These are phyloP conservation scores for Tarenaya hassleriana DNA, from an alignment of 345 rosid genomes.

Conservation along the genomic window DNA sequence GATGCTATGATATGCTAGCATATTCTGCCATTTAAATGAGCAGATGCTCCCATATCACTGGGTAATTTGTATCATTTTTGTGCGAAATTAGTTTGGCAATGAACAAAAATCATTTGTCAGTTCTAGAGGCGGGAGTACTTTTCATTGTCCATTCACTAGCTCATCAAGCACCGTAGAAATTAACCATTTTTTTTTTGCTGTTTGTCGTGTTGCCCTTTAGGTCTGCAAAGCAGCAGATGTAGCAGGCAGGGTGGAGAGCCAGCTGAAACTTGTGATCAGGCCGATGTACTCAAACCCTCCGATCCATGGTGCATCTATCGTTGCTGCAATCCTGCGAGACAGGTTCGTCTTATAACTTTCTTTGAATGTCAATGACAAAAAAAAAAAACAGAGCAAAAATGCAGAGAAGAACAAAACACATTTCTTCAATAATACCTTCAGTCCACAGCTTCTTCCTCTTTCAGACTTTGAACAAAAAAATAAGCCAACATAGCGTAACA, in stretches of 20 bases:
- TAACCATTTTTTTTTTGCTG: not conserved
- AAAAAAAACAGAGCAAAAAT: too few species aligned
- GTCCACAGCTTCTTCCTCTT: too few species aligned
- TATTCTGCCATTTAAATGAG: slow-evolving; percentile 3
- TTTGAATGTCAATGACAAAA: too few species aligned
- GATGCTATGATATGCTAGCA: not conserved
- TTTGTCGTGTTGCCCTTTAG: slow-evolving; percentile 24
- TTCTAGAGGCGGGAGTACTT: too few species aligned
- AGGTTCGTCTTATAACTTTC: slow-evolving; percentile 28
- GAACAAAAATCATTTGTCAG: too few species aligned
- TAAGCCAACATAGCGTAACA: not conserved
- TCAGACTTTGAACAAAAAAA: too few species aligned
- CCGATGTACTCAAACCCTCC: slow-evolving; percentile 96
- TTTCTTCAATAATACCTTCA: too few species aligned
- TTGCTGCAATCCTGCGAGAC: slow-evolving; percentile 62
- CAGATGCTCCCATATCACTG: too few species aligned
- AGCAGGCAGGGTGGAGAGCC: slow-evolving; percentile 71
- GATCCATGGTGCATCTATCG: slow-evolving; percentile 85
- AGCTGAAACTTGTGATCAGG: slow-evolving; percentile 78
- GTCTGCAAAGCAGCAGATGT: slow-evolving; percentile 84
- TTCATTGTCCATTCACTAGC: too few species aligned
- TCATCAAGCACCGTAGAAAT: not conserved
- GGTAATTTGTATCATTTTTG: too few species aligned
- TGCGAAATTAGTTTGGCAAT: too few species aligned
- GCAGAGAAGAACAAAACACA: too few species aligned